Evolutionary conservation across 2,329 filamentous ascomycete species (phyloP).

Genomic region (Colletotrichum sp.): DNA sequence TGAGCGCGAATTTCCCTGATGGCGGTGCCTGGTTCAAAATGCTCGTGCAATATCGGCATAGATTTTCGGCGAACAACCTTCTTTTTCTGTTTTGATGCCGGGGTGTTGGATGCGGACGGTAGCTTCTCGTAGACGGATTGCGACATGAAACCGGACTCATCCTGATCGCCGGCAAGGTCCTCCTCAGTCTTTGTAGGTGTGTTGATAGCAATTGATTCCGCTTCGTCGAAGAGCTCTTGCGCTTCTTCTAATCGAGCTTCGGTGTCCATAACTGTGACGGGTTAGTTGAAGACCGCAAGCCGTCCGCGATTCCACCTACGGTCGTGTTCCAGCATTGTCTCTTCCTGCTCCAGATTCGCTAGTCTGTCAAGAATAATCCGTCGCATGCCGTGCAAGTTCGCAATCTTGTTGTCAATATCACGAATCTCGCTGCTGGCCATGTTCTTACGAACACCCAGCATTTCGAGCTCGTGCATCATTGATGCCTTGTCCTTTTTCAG

Average conservation of each 20-base stretch:
- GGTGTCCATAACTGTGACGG: constrained; percentile 62
- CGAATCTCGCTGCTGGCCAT: constrained; percentile 97
- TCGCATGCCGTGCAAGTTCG: constrained; percentile 91
- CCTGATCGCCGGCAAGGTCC: constrained; percentile 55
- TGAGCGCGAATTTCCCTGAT: constrained; percentile 92
- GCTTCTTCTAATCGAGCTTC: constrained; percentile 67
- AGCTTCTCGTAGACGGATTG: constrained; percentile 97
- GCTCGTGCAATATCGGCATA: constrained; percentile 94
- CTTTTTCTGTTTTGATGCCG: constrained; percentile 54
- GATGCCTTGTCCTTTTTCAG: constrained; percentile 81
- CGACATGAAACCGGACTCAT: constrained; percentile 81
- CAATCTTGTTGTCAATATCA: constrained; percentile 96
- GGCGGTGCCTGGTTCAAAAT: constrained; percentile 86
- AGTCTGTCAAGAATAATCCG: constrained; percentile 88
- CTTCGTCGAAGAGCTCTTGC: constrained; percentile 63
- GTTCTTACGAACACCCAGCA: constrained; percentile 91
- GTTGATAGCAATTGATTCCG: constrained; percentile 58
- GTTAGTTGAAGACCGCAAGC: constrained; percentile 31
- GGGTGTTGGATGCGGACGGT: constrained; percentile 58
- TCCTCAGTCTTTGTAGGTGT: constrained; percentile 58
- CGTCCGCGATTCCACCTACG: constrained; percentile 53
- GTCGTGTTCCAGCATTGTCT: constrained; percentile 88
- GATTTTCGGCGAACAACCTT: constrained; percentile 75
- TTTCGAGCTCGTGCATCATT: constrained; percentile 85
- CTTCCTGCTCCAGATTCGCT: constrained; percentile 87